Conservation (phyloP, 139 green algal genomes). For the Coelastrella sp. region DNA sequence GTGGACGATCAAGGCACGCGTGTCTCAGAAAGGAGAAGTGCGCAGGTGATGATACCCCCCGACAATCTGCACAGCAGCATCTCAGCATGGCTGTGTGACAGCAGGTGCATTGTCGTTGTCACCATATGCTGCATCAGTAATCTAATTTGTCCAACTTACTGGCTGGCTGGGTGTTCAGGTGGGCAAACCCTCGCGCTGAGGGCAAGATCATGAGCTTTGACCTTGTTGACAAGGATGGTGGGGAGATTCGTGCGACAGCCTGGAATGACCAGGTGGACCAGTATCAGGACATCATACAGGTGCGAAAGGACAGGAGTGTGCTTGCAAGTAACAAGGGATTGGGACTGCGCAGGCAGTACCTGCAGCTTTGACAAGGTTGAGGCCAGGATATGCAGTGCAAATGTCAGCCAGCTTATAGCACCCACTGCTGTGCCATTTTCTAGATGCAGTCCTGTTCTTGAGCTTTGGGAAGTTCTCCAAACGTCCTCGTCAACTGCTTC, state of each 20-base stretch:
- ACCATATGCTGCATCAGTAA: background rate
- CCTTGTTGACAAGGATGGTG: slow-evolving; percentile 83
- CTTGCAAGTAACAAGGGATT: background rate
- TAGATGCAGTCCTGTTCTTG: background rate
- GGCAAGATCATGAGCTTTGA: slow-evolving; percentile 97
- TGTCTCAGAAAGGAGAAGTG: slow-evolving; percentile 85
- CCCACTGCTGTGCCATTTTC: background rate
- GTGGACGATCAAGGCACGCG: slow-evolving; percentile 95
- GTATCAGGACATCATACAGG: slow-evolving; percentile 60
- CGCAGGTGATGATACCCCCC: slow-evolving; percentile 51
- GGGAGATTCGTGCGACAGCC: slow-evolving; percentile 83
- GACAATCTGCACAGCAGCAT: background rate
- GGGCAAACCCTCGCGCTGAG: slow-evolving; percentile 82
- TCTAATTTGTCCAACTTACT: background rate
- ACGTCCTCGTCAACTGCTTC: too few species aligned
- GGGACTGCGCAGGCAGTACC: too few species aligned
- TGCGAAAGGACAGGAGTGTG: background rate
- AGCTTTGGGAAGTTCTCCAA: background rate
- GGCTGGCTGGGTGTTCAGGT: slow-evolving; percentile 54
- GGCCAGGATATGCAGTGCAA: too few species aligned
- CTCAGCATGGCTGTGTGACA: slow-evolving; percentile 35
- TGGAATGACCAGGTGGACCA: slow-evolving; percentile 81
- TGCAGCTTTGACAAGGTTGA: background rate
- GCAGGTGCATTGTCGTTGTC: background rate
- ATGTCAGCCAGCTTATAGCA: too few species aligned